These are phyloP conservation scores for Termitomyces sp. DNA, from an alignment of 768 basidiomycete species.

Conservation along the genomic window DNA sequence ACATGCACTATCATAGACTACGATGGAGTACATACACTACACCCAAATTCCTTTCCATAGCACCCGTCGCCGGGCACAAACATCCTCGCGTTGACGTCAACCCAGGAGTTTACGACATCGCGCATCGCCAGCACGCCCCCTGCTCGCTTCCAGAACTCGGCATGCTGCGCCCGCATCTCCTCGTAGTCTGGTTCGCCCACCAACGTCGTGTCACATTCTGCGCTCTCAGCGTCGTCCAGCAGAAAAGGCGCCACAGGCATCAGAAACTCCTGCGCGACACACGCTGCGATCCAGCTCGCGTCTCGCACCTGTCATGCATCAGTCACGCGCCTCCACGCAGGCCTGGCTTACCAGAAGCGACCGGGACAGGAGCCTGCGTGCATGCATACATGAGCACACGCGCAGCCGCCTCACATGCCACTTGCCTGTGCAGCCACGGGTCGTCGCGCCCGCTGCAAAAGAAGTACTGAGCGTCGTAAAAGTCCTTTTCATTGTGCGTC, in stretches of 20 bases:
- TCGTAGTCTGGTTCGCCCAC: not conserved
- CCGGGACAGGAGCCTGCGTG: slow-evolving; percentile 20
- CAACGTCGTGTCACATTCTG: not conserved
- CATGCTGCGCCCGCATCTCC: not conserved
- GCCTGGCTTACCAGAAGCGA: slow-evolving; percentile 27
- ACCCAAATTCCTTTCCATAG: slow-evolving; percentile 8
- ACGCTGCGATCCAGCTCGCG: slow-evolving; percentile 30
- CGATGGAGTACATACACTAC: no score
- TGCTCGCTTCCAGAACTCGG: slow-evolving; percentile 10
- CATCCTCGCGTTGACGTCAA: not conserved
- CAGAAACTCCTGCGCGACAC: slow-evolving; percentile 24
- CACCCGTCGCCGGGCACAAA: slow-evolving; percentile 5
- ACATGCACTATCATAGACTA: no score
- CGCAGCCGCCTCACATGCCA: not conserved
- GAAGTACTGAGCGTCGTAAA: slow-evolving; percentile 27
- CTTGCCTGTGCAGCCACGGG: slow-evolving; percentile 31
- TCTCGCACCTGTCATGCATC: slow-evolving; percentile 27
- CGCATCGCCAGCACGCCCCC: slow-evolving; percentile 6
- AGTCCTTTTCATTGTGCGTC: slow-evolving; percentile 27
- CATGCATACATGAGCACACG: no score
- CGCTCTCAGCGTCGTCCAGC: slow-evolving; percentile 23
- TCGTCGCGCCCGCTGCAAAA: slow-evolving; percentile 32
- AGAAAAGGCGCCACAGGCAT: slow-evolving; percentile 33
- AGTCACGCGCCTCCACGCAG: no score
- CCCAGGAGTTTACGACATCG: slow-evolving; percentile 4